Evolutionary conservation across 1,139 yeast species (phyloP).

Genomic region (Pichia sp.): DNA sequence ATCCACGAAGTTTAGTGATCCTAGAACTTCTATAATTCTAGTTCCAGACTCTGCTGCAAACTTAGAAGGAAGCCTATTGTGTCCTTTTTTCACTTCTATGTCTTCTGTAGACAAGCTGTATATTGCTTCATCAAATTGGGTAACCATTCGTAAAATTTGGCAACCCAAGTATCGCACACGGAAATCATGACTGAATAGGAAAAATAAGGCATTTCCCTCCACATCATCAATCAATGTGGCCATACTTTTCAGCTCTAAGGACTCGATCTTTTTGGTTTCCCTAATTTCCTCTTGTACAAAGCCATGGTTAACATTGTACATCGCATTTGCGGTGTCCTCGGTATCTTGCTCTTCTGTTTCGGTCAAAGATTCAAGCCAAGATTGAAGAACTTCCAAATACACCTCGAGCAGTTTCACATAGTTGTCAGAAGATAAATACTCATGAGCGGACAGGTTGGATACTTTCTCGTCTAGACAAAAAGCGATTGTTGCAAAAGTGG

Average conservation of each 20-base stretch:
- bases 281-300: constrained; percentile 34
- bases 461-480: constrained; percentile 75
- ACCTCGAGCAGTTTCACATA: constrained; percentile 59
- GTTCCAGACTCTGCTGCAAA: constrained; percentile 79
- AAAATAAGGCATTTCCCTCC: constrained; percentile 92
- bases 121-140: constrained; percentile 80
- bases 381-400: constrained; percentile 71
- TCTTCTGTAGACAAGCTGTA: constrained; percentile 41
- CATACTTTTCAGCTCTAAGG: constrained; percentile 70
- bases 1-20: constrained; percentile 63
- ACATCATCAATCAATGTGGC: constrained; percentile 87
- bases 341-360: constrained; percentile 27
- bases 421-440: constrained; percentile 42
- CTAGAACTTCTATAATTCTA: constrained; percentile 73
- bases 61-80: constrained; percentile 60
- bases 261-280: constrained; percentile 41
- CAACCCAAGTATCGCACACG: constrained; percentile 73
- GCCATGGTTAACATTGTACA: constrained; percentile 30
- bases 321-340: constrained; percentile 28
- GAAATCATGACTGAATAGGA: constrained; percentile 84
- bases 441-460: constrained; percentile 49
- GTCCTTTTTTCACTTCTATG: constrained; percentile 28
- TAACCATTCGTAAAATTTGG: constrained; percentile 67
- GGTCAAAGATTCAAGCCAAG: constrained; percentile 71
- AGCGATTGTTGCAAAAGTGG: constrained; percentile 73